Percentiles rank a stretch among this genome's conserved stretches.
These are phyloP conservation scores for Boletus tomentosulus DNA, from an alignment of 768 basidiomycete species.

Conservation along the genomic window DNA sequence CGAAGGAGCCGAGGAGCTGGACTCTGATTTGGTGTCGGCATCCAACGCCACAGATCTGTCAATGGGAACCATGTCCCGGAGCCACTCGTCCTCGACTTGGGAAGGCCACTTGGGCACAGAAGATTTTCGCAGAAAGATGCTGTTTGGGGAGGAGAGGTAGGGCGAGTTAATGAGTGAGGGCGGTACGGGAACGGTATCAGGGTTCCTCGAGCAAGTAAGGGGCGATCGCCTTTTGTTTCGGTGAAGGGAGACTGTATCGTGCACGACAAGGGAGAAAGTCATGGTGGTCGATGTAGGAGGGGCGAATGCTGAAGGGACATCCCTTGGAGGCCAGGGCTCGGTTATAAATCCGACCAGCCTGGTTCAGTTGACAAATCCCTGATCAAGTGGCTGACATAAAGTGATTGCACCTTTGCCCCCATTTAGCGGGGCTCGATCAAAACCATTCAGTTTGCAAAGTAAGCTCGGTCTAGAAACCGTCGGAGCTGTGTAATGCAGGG, in stretches of 20 bases:
- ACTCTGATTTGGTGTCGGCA: constrained; percentile 17
- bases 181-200: constrained; percentile 47
- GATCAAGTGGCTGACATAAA: constrained; percentile 26
- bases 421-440: constrained; percentile 21
- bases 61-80: constrained; percentile 57
- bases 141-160: constrained; percentile 47
- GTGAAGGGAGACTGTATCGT: constrained; percentile 8
- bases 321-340: not conserved
- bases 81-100: constrained; percentile 55
- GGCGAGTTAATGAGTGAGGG: constrained; percentile 55
- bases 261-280: constrained; percentile 12
- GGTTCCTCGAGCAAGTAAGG: constrained; percentile 19
- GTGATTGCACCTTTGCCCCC: constrained; percentile 8
- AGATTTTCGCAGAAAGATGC: constrained; percentile 42
- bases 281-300: constrained; percentile 7
- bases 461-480: constrained; percentile 21
- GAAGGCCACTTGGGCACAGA: constrained; percentile 37
- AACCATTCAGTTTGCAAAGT: constrained; percentile 14
- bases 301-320: constrained; percentile 9
- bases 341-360: constrained; percentile 18
- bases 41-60: constrained; percentile 8
- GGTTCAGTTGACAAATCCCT: constrained; percentile 24
- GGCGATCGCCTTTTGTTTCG: constrained; percentile 18
- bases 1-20: constrained; percentile 10
- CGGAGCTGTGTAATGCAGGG: constrained; percentile 15